Percentiles rank a stretch among this genome's conserved stretches.
Conservation (phyloP, 2,329 filamentous ascomycete species). For the Ilyonectria destructans region DNA sequence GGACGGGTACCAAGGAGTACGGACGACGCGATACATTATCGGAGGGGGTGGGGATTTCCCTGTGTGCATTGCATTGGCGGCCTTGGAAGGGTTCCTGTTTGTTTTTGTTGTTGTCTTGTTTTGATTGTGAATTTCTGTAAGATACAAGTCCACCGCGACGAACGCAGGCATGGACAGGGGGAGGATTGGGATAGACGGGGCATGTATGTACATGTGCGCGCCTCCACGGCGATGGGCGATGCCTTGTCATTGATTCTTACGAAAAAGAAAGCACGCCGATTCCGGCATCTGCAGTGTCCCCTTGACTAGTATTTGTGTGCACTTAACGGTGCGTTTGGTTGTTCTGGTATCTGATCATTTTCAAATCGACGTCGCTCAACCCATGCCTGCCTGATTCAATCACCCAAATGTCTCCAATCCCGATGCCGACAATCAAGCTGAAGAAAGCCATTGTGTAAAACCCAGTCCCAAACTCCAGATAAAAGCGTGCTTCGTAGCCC, state of each 20-base stretch:
- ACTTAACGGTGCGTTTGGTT: conserved; percentile 5
- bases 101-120: conserved; percentile 12
- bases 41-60: conserved; percentile 15
- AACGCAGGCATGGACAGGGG: conserved; percentile 3
- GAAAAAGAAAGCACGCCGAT: background rate
- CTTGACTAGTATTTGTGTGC: background rate
- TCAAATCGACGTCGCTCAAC: conserved; percentile 34
- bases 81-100: background rate
- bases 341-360: conserved; percentile 32
- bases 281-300: background rate
- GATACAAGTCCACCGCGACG: conserved; percentile 17
- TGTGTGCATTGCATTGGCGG: conserved; percentile 14
- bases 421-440: conserved; percentile 21
- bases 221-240: conserved; percentile 13
- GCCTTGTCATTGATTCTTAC: conserved; percentile 10
- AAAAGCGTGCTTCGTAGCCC: conserved; percentile 7
- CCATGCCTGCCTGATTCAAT: conserved; percentile 15
- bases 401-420: conserved; percentile 31
- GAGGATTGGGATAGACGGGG: conserved; percentile 26
- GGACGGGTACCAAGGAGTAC: conserved; percentile 9
- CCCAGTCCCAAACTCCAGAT: conserved; percentile 41
- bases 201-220: conserved; percentile 21
- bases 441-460: conserved; percentile 24
- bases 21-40: conserved; percentile 23
- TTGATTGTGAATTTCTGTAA: conserved; percentile 22